Evolutionary conservation across 2,329 filamentous ascomycete genomes (phyloP), one percentile per base, ranked within the genome.

Genomic region (Akanthomyces uredinophilus): DNA sequence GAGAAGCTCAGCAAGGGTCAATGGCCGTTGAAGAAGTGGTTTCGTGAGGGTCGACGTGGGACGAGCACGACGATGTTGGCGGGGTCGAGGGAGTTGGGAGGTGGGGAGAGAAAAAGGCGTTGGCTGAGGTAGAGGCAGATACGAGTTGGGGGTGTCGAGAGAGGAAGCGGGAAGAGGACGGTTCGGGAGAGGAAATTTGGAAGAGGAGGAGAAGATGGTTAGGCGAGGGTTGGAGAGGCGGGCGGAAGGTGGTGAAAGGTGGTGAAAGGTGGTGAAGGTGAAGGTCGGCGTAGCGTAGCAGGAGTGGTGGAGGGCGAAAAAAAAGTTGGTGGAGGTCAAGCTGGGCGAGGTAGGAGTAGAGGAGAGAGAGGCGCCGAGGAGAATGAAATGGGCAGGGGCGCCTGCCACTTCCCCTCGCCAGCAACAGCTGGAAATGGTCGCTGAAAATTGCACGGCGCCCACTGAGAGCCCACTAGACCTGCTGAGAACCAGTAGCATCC

Each of bases 351-450:
- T 66, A 65, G 60, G 63, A 63, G 27, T 41, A 54, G 37, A 46
- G 47, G 46, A 18, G 51, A 39, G 37, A 35, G 11, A 56, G 47
- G 20, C 39, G 49, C 41, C 20, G 41, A 53, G 44, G 39, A 52
- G 80, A 85, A 86, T 20, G 73, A 83, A 85, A 55, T 57, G 46
- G 59, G 50, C 47, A 60, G 63, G 56, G 53, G 47, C 49, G 57
- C 6, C 32, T 35, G 7, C 7, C 2, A 2, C 4, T 35, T 35
- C 7, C 32, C 32, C 32, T 35, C 32, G 4, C 32, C 43, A 4
- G 43, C n/a, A 46, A 10, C 43, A 20, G n/a, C 20, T n/a, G 43
- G 5, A n/a, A 22, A 22, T 14, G 32, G 22, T 13, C 20, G 37
- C 51, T 41, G 37, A 13, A 39, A 41, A 54, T 13, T 39, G 51